These are phyloP conservation scores for Ophiognomonia clavigignenti-juglandacearum DNA, from an alignment of 2,329 filamentous ascomycete species.

Conservation along the genomic window DNA sequence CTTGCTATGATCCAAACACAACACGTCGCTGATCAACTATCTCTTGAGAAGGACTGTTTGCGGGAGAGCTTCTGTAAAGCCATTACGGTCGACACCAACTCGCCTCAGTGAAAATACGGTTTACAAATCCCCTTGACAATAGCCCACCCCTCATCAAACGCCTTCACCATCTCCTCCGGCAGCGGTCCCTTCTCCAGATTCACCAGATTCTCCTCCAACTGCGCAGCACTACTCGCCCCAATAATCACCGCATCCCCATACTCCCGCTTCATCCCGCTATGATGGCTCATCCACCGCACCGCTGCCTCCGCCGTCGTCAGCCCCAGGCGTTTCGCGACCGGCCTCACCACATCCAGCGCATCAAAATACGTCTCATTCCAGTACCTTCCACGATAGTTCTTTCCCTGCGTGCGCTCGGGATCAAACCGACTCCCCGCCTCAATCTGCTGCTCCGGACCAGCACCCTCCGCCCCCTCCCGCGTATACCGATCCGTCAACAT, in stretches of 20 bases:
- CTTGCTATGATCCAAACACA: no score
- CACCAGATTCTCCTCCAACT: constrained; percentile 42
- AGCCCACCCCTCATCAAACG: constrained; percentile 70
- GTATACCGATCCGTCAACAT: constrained; percentile 37
- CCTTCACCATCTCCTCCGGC: constrained; percentile 62
- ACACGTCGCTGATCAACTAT: no score
- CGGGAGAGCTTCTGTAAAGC: no score
- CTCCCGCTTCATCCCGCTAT: constrained; percentile 44
- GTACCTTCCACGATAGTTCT: constrained; percentile 52
- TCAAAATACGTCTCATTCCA: constrained; percentile 52
- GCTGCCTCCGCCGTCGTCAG: constrained; percentile 60
- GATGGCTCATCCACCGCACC: constrained; percentile 60
- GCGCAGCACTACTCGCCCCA: constrained; percentile 39
- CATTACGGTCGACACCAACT: background rate
- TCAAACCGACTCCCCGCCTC: constrained; percentile 32
- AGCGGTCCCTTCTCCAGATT: constrained; percentile 54
- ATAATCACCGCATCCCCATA: constrained; percentile 41
- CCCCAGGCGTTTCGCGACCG: constrained; percentile 54
- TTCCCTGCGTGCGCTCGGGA: constrained; percentile 33
- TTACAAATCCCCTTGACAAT: constrained; percentile 45
- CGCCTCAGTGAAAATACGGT: constrained; percentile 14
- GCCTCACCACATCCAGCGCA: constrained; percentile 57
- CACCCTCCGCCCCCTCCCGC: constrained; percentile 23
- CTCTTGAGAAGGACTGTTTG: no score
- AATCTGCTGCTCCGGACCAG: no score